Evolutionary conservation across 1,284 basidiomycete species (phyloP).

Genomic region (Austroboletus rostrupii): DNA sequence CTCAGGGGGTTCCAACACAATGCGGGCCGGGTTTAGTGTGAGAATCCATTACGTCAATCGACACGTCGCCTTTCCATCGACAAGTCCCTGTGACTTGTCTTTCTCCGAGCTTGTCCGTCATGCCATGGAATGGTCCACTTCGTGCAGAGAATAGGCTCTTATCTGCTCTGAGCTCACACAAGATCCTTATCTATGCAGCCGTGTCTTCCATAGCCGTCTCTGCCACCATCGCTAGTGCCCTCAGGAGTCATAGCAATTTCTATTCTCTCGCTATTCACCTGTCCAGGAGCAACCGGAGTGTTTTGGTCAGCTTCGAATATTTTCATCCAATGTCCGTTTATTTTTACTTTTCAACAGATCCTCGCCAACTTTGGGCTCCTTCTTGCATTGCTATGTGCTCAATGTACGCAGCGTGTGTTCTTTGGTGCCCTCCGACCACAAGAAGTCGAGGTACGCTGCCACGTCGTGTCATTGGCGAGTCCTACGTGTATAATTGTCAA

Average conservation of each 20-base stretch:
- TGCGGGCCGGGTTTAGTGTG: no score
- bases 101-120: constrained; percentile 6
- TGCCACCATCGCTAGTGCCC: constrained; percentile 72
- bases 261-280: constrained; percentile 91
- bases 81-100: not conserved
- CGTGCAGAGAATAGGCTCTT: constrained; percentile 42
- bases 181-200: constrained; percentile 66
- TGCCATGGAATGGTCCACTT: constrained; percentile 33
- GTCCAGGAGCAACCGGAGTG: constrained; percentile 86
- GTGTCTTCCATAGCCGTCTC: constrained; percentile 70
- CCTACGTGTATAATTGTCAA: constrained; percentile 1
- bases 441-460: constrained; percentile 80
- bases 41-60: constrained; percentile 3
- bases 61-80: constrained; percentile 10
- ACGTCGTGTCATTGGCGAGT: constrained; percentile 1
- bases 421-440: constrained; percentile 86
- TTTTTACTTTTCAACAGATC: constrained; percentile 50
- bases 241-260: constrained; percentile 86
- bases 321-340: not conserved
- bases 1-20: no score
- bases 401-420: constrained; percentile 82
- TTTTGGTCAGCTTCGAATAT: constrained; percentile 59
- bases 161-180: constrained; percentile 53
- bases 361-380: constrained; percentile 92
- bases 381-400: constrained; percentile 71